phyloP scores from a whole-genome alignment of 495 filamentous ascomycete species.

The Daldinia bambusicola region DNA sequence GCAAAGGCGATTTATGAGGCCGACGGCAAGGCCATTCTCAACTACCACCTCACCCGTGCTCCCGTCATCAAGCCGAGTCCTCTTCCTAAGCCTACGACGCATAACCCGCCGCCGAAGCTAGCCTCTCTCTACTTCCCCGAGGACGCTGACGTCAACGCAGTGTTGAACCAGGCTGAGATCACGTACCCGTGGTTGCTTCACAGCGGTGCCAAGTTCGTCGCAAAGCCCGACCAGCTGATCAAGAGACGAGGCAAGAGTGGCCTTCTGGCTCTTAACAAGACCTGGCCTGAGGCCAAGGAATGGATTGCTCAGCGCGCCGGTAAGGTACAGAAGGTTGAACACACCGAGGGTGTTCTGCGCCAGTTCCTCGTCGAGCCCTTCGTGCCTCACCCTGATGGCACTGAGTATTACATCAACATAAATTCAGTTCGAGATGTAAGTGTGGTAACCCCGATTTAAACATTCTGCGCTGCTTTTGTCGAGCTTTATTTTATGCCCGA shows the following conservation, averaged over 20 bases:
- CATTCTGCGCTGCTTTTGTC: conserved; percentile 31
- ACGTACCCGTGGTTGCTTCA: conserved; percentile 94
- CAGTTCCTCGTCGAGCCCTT: conserved; percentile 99
- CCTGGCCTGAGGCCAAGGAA: conserved; percentile 88
- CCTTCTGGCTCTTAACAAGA: conserved; percentile 95
- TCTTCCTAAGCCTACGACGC: conserved; percentile 82
- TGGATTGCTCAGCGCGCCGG: conserved; percentile 94
- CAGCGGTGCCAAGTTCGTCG: conserved; percentile 88
- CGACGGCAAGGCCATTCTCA: conserved; percentile 99
- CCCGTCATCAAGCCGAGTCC: conserved; percentile 97
- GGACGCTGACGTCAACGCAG: conserved; percentile 78
- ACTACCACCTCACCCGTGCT: conserved; percentile 99
- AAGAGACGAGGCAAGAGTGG: conserved; percentile 99
- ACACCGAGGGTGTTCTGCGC: conserved; percentile 84
- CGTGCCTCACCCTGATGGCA: conserved; percentile 89
- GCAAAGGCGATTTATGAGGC: conserved; percentile 98
- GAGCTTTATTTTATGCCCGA: conserved; percentile 40
- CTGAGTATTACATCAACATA: conserved; percentile 99
- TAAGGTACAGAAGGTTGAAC: conserved; percentile 93
- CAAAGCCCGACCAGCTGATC: conserved; percentile 99
- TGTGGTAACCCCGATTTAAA: conserved; percentile 39
- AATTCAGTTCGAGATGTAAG: conserved; percentile 90
- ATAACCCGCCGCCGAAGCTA: conserved; percentile 92
- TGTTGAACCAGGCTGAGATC: conserved; percentile 94
- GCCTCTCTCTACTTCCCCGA: conserved; percentile 94